phyloP scores from a whole-genome alignment of 441 rosid genomes.

The Populus hybrid region DNA sequence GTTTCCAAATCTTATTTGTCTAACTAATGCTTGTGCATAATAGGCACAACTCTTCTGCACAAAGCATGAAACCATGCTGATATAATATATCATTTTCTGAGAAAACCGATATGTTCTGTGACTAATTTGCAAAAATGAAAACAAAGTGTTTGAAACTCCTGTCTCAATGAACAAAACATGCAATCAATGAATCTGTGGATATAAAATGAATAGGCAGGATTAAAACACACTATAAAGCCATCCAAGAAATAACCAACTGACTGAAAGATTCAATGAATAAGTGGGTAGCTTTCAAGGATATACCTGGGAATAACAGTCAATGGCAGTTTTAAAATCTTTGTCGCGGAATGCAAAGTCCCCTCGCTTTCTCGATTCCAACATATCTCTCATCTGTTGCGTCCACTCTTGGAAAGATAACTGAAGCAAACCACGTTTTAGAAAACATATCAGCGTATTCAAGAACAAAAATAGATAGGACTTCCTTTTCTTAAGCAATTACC shows the following conservation, averaged over 20 bases:
- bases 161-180: not conserved
- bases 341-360: too few relatives aligned
- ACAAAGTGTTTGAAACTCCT: not conserved
- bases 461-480: too few relatives aligned
- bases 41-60: not conserved
- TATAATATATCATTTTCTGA: not conserved
- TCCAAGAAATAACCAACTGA: not conserved
- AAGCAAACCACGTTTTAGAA: too few relatives aligned
- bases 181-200: not conserved
- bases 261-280: not conserved
- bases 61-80: not conserved
- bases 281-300: not conserved
- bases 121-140: not conserved
- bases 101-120: not conserved
- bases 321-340: too few relatives aligned
- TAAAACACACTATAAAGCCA: not conserved
- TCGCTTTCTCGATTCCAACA: too few relatives aligned
- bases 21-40: not conserved
- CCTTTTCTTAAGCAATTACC: too few relatives aligned
- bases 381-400: too few relatives aligned
- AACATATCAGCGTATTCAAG: too few relatives aligned
- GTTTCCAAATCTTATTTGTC: not conserved
- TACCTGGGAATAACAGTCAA: conserved; percentile 71
- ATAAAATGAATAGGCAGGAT: not conserved
- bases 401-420: too few relatives aligned